phyloP scores from a whole-genome alignment of 2,329 filamentous ascomycete genomes.

The Aspergillus sp. region DNA sequence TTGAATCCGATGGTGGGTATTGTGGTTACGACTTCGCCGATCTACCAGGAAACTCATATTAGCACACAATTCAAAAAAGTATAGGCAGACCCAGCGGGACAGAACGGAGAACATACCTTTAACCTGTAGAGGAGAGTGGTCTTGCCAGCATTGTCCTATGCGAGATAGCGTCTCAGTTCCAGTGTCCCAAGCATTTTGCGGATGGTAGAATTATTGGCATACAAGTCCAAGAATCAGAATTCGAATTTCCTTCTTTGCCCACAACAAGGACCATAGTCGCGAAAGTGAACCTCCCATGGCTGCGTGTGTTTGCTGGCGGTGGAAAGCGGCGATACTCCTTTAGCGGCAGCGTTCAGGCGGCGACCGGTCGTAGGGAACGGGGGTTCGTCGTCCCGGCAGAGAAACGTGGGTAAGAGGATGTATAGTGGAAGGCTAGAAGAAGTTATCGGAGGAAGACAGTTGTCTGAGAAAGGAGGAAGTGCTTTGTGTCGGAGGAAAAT shows the following conservation, averaged over 20 bases:
- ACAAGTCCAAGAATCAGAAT: conserved; percentile 94
- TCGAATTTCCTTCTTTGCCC: conserved; percentile 95
- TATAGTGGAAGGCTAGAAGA: neutral
- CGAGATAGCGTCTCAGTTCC: conserved; percentile 16
- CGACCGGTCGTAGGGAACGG: neutral
- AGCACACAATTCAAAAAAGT: neutral
- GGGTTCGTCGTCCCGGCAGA: neutral
- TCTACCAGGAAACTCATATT: conserved; percentile 53
- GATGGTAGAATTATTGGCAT: conserved; percentile 40
- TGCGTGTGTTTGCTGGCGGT: conserved; percentile 16
- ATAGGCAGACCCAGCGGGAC: neutral
- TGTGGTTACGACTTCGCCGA: conserved; percentile 97
- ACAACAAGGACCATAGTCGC: conserved; percentile 69
- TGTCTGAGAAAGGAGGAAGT: neutral
- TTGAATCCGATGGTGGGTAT: conserved; percentile 99
- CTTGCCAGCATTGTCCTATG: conserved; percentile 95
- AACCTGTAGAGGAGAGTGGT: conserved; percentile 94
- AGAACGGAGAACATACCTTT: conserved; percentile 61
- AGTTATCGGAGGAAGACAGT: neutral
- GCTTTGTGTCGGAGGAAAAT: conserved; percentile 1
- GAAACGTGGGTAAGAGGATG: neutral
- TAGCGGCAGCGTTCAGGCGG: conserved; percentile 1
- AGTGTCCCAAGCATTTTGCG: conserved; percentile 7
- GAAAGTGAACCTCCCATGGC: conserved; percentile 59
- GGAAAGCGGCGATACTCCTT: conserved; percentile 2